Percentiles rank a stretch among this genome's conserved stretches.
phyloP scores from a whole-genome alignment of 208 protist genomes.

The Leishmania mexicana region DNA sequence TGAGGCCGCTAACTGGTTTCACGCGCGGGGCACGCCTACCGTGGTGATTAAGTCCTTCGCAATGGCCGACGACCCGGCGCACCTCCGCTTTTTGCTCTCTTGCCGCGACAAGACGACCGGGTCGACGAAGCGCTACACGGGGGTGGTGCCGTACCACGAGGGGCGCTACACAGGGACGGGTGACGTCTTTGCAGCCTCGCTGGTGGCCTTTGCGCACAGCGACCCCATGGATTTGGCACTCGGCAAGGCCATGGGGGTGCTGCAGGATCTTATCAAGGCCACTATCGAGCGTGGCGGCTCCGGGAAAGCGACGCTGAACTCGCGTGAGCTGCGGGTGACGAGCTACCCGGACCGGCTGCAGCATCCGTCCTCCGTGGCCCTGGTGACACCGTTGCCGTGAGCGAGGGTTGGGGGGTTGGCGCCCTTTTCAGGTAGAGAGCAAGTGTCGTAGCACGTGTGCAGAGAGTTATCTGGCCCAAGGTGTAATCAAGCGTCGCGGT shows the following conservation, averaged over 20 bases:
- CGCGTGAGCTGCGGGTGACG: conserved; percentile 80
- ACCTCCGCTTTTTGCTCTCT: conserved; percentile 72
- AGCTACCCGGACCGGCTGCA: conserved; percentile 50
- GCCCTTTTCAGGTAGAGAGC: neutral
- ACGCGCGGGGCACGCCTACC: conserved; percentile 57
- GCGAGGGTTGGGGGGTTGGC: neutral
- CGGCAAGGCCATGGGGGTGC: conserved; percentile 79
- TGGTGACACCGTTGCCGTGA: conserved; percentile 40
- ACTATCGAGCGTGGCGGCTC: conserved; percentile 57
- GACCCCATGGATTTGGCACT: conserved; percentile 61
- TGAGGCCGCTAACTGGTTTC: conserved; percentile 80
- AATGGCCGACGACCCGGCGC: conserved; percentile 33
- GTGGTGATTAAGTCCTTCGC: conserved; percentile 91
- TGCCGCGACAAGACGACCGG: conserved; percentile 17
- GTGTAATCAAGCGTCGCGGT: neutral
- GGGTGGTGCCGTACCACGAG: conserved; percentile 68
- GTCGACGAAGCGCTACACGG: conserved; percentile 54
- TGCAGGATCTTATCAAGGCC: conserved; percentile 83
- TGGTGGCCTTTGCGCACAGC: conserved; percentile 70
- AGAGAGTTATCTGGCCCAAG: neutral
- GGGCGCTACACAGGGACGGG: conserved; percentile 90
- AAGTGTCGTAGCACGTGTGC: neutral
- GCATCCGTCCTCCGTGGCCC: conserved; percentile 41
- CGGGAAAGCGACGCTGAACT: conserved; percentile 50
- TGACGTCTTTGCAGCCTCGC: conserved; percentile 78